Conservation (phyloP, 164 flowering plant genomes). For the Annona squamosa region DNA sequence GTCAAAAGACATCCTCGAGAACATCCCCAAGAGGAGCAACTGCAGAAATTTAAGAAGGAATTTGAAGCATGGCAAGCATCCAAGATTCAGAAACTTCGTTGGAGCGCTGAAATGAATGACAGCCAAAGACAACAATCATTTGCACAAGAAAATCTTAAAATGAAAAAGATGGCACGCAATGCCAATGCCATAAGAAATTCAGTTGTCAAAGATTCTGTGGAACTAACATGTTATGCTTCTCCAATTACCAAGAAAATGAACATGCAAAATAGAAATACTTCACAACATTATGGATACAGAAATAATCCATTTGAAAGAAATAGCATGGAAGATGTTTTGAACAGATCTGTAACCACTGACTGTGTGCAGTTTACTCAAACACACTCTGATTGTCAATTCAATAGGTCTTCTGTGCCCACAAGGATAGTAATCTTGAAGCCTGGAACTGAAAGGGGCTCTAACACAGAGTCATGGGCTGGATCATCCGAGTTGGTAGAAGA, state of each 20-base stretch:
- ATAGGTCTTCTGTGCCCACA: constrained; percentile 40
- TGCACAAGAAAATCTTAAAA: constrained; percentile 49
- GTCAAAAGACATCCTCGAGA: constrained; percentile 52
- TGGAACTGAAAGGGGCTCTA: constrained; percentile 53
- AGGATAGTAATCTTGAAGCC: constrained; percentile 86
- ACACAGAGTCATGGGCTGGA: constrained; percentile 43
- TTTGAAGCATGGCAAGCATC: constrained; percentile 96
- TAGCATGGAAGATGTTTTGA: constrained; percentile 22
- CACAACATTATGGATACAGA: constrained; percentile 17
- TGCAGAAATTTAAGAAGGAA: constrained; percentile 92
- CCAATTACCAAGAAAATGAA: constrained; percentile 11
- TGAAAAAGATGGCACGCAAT: constrained; percentile 38
- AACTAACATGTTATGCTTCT: constrained; percentile 10
- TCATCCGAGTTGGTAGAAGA: constrained; percentile 48
- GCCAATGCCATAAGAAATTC: constrained; percentile 19
- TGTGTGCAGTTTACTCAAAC: constrained; percentile 21
- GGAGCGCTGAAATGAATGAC: constrained; percentile 33
- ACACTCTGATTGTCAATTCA: constrained; percentile 16
- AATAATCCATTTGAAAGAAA: constrained; percentile 18
- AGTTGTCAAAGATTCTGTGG: constrained; percentile 22
- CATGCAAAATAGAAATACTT: constrained; percentile 19
- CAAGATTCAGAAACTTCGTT: constrained; percentile 59
- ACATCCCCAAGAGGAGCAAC: constrained; percentile 96
- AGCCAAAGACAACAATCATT: constrained; percentile 28
- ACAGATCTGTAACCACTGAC: constrained; percentile 22